These are phyloP conservation scores for Sutorius eximius DNA, from an alignment of 1,284 basidiomycete genomes.

Conservation along the genomic window DNA sequence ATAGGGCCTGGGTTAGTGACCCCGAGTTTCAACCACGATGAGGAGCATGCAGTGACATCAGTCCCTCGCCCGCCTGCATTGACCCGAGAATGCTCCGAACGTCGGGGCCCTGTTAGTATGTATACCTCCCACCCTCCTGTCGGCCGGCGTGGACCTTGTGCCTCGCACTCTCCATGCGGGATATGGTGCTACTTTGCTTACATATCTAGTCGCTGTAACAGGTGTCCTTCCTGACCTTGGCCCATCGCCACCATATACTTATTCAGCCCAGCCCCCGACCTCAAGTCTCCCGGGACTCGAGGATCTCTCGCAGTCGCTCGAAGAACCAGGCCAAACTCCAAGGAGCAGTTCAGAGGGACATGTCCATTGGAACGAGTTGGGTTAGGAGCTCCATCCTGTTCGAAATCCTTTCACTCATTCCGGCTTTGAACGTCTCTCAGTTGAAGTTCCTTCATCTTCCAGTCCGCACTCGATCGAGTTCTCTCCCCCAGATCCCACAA, in stretches of 20 bases:
- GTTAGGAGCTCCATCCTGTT: neutral
- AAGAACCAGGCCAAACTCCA: conserved; percentile 43
- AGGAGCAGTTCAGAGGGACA: conserved; percentile 26
- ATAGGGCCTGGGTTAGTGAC: conserved; percentile 70
- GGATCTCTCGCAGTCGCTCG: conserved; percentile 39
- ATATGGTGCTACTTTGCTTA: neutral
- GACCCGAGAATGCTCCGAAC: conserved; percentile 4
- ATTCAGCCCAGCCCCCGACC: conserved; percentile 2
- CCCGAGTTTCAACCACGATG: conserved; percentile 38
- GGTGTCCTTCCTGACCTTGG: conserved; percentile 14
- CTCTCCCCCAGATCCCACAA: neutral
- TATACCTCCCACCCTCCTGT: neutral
- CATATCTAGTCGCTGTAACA: neutral
- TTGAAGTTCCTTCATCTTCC: neutral
- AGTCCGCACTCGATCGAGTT: neutral
- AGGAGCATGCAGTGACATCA: conserved; percentile 12
- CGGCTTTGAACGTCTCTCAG: neutral
- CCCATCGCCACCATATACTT: conserved; percentile 36
- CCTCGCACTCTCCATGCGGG: neutral
- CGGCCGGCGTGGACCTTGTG: neutral
- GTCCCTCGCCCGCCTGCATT: neutral
- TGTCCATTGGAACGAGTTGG: neutral
- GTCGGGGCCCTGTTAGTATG: conserved; percentile 2
- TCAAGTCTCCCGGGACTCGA: conserved; percentile 5
- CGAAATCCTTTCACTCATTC: neutral